Evolutionary conservation across 2,329 filamentous ascomycete species (phyloP), one percentile per base, ranked within the genome.

Genomic region (Aureobasidium sp.): DNA sequence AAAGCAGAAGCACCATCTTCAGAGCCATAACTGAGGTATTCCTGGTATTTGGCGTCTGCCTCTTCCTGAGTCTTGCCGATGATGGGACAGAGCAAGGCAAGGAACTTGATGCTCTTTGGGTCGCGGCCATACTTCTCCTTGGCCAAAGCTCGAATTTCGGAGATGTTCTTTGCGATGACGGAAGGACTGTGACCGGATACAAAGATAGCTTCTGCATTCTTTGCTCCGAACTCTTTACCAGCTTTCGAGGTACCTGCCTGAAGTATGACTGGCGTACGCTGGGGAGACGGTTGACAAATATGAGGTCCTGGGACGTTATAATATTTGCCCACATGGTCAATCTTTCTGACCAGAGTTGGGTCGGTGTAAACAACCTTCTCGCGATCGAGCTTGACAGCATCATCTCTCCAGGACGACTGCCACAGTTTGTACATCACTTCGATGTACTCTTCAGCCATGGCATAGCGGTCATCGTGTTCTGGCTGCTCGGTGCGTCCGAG

Each of bases 131-230:
- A 78, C 47, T 79, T 36, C 17, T 53, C 58, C n/a, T 41, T 42
- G 4, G 60, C 60, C 29, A 49, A 14, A 8, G 15, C 6, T 17
- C 60, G 39, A 7, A 62, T 62, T 5, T 45, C 44, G 14, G 39
- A 42, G 44, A 62, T 48, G 17, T 31, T 0, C 15, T 82, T 37
- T 79, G 85, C 68, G 82, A 84, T 2, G 3, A 45, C 61, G 0
- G 37, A 44, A 14, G 61, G 61, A 20, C 34, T 62, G 36, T 62
- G 61, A 1, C 51, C 61, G 12, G 49, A n/a, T 0, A 88, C 81
- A 67, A 90, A 90, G 56, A 90, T 86, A 2, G 82, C 86, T 68
- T 90, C 87, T 0, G 87, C 87, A 69, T 90, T 86, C 66, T 86
- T 82, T 0, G 86, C 85, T 0, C 86, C 86, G 67, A 90, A 90